Evolutionary conservation across 148 eudicot genomes (phyloP), one percentile per base, ranked within the genome.

Genomic region (Amaranthus hypochondriacus): DNA sequence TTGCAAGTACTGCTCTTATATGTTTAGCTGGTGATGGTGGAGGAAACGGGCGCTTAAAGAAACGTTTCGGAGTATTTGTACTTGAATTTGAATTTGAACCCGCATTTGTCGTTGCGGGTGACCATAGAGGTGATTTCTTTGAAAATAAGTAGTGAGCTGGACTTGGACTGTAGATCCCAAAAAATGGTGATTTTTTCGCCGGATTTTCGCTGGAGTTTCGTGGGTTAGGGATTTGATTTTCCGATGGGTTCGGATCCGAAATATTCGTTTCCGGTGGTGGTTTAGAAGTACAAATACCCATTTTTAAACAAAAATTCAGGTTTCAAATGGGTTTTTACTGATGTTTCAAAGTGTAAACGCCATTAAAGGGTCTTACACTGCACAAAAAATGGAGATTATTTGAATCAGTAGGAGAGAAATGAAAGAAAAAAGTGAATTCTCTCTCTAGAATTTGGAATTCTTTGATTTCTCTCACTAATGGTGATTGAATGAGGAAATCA

Each of bases 1-100:
- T 54, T 1, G 90, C 91, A 7, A 88, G 80, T 21, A 87, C 73
- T 10, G 92, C 86, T 75, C 75, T 83, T 6, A 94, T 91, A 70
- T 94, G 98, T 79, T 87, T 94, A 52, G 98, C 93, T 53, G 98
- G 98, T 1, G 98, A 94, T 14, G 98, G 90, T 6, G 98, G 98
- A 0, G 95, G 92, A 73, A 88, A 89, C 13, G 92, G 87, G 56
- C 85, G 60, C 73, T 80, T 88, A 62, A 94, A 84, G 77, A 91
- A 84, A 64, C 90, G 81, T 77, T 75, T 85, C 48, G 96, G 91
- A 39, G 92, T 84, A 54, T 87, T 78, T 28, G 90, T 83, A 69
- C 82, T 81, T 0, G 89, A 83, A 67, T 84, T 84, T 6, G 72
- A 14, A 13, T 28, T 28, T 28, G 39, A 28, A 28, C 39, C 39